These are phyloP conservation scores for Eimeria praecox DNA, from an alignment of 169 alveolate genomes.

Conservation along the genomic window DNA sequence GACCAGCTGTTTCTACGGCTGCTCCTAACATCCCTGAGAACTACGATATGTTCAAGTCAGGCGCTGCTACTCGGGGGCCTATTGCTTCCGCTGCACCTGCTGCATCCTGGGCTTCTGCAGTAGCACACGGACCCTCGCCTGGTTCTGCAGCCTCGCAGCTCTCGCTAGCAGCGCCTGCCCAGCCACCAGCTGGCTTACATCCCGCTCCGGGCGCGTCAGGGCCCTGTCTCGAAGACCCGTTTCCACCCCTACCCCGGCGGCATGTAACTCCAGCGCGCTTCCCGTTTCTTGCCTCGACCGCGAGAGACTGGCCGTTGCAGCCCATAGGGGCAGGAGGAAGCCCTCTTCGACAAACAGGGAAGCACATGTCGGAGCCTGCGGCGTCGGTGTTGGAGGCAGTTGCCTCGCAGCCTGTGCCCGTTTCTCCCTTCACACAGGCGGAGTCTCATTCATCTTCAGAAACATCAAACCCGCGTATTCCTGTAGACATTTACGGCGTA, in stretches of 20 bases:
- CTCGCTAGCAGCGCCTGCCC: neutral
- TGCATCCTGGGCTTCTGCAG: neutral
- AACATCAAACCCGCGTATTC: too few relatives aligned
- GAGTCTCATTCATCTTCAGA: too few relatives aligned
- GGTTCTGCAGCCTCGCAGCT: neutral
- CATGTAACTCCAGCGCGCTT: neutral
- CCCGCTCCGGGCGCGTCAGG: constrained; percentile 4
- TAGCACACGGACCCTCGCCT: neutral
- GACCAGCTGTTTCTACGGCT: neutral
- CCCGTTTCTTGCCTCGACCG: neutral
- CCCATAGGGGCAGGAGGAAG: neutral
- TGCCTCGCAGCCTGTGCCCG: neutral
- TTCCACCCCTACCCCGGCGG: neutral
- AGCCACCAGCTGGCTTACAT: neutral
- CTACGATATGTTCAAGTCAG: neutral
- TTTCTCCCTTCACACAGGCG: too few relatives aligned
- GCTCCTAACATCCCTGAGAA: neutral
- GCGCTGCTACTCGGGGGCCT: neutral
- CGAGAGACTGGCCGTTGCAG: neutral
- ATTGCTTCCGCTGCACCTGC: neutral
- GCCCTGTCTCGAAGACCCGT: neutral
- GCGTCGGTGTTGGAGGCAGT: too few relatives aligned
- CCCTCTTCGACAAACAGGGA: neutral
- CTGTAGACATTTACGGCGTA: too few relatives aligned
- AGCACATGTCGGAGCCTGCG: neutral